Evolutionary conservation across 495 filamentous ascomycete species (phyloP).

Genomic region (Penicillium steckii): DNA sequence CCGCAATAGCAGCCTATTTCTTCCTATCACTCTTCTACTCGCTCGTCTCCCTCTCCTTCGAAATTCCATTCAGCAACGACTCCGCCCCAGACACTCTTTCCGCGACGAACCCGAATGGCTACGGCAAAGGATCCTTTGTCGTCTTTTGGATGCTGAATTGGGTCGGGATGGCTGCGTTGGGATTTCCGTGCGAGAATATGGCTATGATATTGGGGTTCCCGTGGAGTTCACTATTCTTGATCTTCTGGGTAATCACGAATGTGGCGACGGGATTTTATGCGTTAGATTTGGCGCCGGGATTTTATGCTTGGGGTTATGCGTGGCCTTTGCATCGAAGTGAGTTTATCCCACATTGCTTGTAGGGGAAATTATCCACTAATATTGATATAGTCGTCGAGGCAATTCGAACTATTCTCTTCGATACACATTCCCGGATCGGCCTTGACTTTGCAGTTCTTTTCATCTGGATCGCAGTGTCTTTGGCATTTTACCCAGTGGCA

Average conservation of each 20-base stretch:
- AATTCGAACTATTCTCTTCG: slow-evolving; percentile 62
- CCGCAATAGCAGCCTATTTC: slow-evolving; percentile 63
- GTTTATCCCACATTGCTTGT: slow-evolving; percentile 1
- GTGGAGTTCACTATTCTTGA: slow-evolving; percentile 68
- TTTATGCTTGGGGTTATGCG: slow-evolving; percentile 68
- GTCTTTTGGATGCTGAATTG: slow-evolving; percentile 79
- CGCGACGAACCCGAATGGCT: slow-evolving; percentile 53
- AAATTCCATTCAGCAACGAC: slow-evolving; percentile 57
- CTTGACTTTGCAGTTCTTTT: slow-evolving; percentile 65
- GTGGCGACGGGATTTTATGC: slow-evolving; percentile 64
- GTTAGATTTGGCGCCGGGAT: slow-evolving; percentile 55
- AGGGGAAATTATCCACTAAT: slow-evolving; percentile 9
- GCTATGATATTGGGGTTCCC: slow-evolving; percentile 67
- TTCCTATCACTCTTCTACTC: slow-evolving; percentile 68
- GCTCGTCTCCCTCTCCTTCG: slow-evolving; percentile 62
- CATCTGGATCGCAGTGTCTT: slow-evolving; percentile 57
- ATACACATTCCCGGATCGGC: slow-evolving; percentile 59
- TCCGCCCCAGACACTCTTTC: slow-evolving; percentile 43
- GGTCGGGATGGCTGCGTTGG: slow-evolving; percentile 66
- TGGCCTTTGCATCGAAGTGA: slow-evolving; percentile 68
- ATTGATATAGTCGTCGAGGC: slow-evolving; percentile 55
- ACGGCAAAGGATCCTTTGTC: slow-evolving; percentile 58
- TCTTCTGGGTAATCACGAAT: slow-evolving; percentile 77
- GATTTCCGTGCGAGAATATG: slow-evolving; percentile 70
- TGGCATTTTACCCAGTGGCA: slow-evolving; percentile 59